Base-by-base conservation (phyloP, 179 eudicot genomes). In the Silene vulgaris region DNA sequence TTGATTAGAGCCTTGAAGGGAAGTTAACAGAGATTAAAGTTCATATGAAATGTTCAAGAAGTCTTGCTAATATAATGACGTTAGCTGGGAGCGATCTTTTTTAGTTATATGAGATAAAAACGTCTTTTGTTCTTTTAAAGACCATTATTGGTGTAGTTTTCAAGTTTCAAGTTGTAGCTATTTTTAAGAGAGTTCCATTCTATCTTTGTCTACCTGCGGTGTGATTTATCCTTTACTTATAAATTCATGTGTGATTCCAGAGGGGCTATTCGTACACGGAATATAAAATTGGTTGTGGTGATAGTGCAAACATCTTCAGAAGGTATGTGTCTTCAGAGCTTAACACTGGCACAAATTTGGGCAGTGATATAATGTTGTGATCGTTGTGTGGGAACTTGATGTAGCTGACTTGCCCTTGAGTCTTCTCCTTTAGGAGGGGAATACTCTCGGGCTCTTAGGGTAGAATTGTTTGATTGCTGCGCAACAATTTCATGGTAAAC, bases 211-310 rank as follows among this genome's bases (percentile, higher is more conserved):
- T 29, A 16, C 61, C 0, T 20, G 12, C 65, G 14, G 69, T 30
- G 7, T 12, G 16, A 6, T 66, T 54, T 19, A 3, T 19, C 32
- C 4, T 77, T 61, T 69, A 48, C 56, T 14, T 60, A 60, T 30
- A 43, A 8, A 28, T 29, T 57, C 79, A 29, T 76, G 45, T 6
- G 60, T 52, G 8, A 80, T 78, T 68, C 74, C 90, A 94, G 98
- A 86, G 83, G 84, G 65, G 83, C 84, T 21, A 76, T 85, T 28
- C 85, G 80, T 77, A 89, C 92, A 57, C 87, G 97, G 84, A 96
- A 87, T 81, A 89, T 84, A 82, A 93, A 88, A 85, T 76, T 93
- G 89, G 86, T 91, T 72, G 78, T 96, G 80, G 86, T 90, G 74
- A 79, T 93, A 71, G 82, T 87, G 80, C 87, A 82, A 65, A 83